These are phyloP conservation scores for Periconia digitata DNA, from an alignment of 2,329 filamentous ascomycete genomes.

Conservation along the genomic window DNA sequence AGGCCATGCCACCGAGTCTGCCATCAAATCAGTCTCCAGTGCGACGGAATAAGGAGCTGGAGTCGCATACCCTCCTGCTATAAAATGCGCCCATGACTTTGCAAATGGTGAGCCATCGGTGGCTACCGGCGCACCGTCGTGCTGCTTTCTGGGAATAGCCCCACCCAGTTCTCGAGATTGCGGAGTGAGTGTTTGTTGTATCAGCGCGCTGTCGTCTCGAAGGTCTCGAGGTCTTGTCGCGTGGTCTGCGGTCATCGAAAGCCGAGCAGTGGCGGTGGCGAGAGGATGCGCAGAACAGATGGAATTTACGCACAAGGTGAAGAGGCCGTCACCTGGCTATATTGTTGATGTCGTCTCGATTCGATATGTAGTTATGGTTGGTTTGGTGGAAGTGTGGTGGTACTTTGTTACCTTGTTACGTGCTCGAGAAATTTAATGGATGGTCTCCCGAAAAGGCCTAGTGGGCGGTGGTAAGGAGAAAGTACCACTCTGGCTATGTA, in stretches of 20 bases:
- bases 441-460: slow-evolving; percentile 4
- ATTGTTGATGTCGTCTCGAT: neutral
- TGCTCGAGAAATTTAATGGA: slow-evolving; percentile 12
- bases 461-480: slow-evolving; percentile 2
- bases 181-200: slow-evolving; percentile 31
- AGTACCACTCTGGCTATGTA: neutral
- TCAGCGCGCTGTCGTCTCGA: slow-evolving; percentile 25
- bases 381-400: neutral
- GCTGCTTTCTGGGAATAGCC: slow-evolving; percentile 50
- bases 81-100: slow-evolving; percentile 89
- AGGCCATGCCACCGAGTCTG: slow-evolving; percentile 86
- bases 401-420: neutral
- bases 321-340: neutral
- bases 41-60: slow-evolving; percentile 22
- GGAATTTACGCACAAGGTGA: neutral
- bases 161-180: slow-evolving; percentile 66
- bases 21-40: slow-evolving; percentile 17
- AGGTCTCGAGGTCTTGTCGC: slow-evolving; percentile 31
- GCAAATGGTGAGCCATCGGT: slow-evolving; percentile 47
- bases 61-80: slow-evolving; percentile 75
- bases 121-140: slow-evolving; percentile 43
- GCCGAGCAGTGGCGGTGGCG: neutral
- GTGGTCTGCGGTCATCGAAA: slow-evolving; percentile 41
- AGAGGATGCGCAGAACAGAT: neutral
- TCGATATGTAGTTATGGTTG: neutral